Evolutionary conservation across 1,139 yeast species (phyloP).

Genomic region (Nakaseomyces delphensis): DNA sequence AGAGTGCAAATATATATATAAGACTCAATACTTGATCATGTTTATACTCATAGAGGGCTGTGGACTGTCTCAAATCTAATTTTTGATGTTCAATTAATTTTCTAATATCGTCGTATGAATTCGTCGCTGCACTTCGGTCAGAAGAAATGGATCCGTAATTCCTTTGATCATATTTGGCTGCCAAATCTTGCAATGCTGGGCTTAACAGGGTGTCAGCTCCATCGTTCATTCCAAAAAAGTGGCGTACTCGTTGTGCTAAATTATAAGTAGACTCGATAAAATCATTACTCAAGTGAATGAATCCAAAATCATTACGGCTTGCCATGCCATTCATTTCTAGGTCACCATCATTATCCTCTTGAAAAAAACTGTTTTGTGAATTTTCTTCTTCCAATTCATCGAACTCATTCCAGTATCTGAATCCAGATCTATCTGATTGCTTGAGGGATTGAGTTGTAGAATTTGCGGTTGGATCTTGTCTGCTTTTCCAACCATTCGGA

Average conservation of each 20-base stretch:
- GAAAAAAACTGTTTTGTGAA: slow-evolving; percentile 21
- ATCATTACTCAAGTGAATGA: slow-evolving; percentile 20
- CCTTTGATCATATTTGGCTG: slow-evolving; percentile 8
- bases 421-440: slow-evolving; percentile 13
- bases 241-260: slow-evolving; percentile 15
- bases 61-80: slow-evolving; percentile 18
- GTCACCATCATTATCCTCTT: background rate
- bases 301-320: slow-evolving; percentile 15
- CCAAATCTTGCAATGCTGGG: slow-evolving; percentile 4
- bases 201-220: background rate
- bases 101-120: slow-evolving; percentile 19
- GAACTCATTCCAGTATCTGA: slow-evolving; percentile 64
- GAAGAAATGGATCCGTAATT: slow-evolving; percentile 7
- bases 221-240: slow-evolving; percentile 10
- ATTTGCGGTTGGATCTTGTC: background rate
- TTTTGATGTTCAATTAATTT: slow-evolving; percentile 15
- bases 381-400: slow-evolving; percentile 52
- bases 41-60: slow-evolving; percentile 25
- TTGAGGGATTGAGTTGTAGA: slow-evolving; percentile 3
- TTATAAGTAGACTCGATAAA: slow-evolving; percentile 21
- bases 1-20: slow-evolving; percentile 37
- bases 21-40: slow-evolving; percentile 43
- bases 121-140: slow-evolving; percentile 9
- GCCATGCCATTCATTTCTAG: slow-evolving; percentile 9
- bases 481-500: background rate